A percentile compares a stretch with the other conserved stretches of the same genome.
Evolutionary conservation across 1,284 basidiomycete genomes (phyloP).

Genomic region (Termitomyces sp.): DNA sequence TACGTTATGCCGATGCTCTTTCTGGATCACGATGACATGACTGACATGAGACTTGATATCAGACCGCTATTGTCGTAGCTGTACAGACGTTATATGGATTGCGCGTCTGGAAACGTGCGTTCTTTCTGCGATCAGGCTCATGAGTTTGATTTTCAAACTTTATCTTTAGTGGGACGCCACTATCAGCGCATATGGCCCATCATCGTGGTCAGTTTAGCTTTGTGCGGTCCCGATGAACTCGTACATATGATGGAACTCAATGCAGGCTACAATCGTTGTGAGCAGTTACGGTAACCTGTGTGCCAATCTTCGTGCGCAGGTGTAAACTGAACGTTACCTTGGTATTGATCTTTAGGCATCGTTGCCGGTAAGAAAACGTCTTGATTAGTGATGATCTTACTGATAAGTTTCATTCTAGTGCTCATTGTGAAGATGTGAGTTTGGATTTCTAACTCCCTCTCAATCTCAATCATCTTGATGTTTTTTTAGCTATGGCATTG

Average conservation of each 20-base stretch:
- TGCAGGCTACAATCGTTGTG: constrained; percentile 16
- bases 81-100: constrained; percentile 17
- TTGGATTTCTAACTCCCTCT: neutral
- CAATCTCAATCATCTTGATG: neutral
- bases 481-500: constrained; percentile 14
- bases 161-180: constrained; percentile 14
- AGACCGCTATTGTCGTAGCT: constrained; percentile 16
- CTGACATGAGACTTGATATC: neutral
- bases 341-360: constrained; percentile 7
- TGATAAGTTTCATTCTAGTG: constrained; percentile 5
- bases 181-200: constrained; percentile 16
- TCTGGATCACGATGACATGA: neutral
- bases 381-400: neutral
- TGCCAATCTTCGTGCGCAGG: neutral
- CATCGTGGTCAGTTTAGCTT: constrained; percentile 13
- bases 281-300: constrained; percentile 19
- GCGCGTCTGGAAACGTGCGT: constrained; percentile 18
- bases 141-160: neutral
- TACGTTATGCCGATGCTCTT: constrained; percentile 1
- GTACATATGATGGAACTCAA: neutral
- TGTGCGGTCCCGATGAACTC: neutral
- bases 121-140: neutral
- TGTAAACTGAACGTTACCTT: neutral
- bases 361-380: constrained; percentile 14
- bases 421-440: constrained; percentile 20